These are phyloP conservation scores for Leptosphaerulina australis DNA, from an alignment of 2,329 filamentous ascomycete genomes.

Conservation along the genomic window DNA sequence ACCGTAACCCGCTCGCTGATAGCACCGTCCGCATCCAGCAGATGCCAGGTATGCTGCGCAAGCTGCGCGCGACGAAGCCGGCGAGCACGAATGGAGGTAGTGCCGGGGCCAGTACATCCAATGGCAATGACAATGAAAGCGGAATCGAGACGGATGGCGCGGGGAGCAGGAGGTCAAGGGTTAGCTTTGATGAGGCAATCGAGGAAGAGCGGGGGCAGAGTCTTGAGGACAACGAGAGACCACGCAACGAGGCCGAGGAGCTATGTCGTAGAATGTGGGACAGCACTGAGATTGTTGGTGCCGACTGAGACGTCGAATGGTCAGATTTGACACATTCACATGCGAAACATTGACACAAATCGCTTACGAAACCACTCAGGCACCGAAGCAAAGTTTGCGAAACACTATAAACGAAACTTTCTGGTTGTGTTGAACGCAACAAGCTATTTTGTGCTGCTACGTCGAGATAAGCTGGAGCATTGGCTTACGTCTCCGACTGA, in stretches of 20 bases:
- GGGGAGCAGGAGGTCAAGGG: constrained; percentile 34
- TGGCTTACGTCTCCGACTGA: too few species aligned
- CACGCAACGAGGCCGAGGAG: constrained; percentile 46
- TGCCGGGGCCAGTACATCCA: constrained; percentile 26
- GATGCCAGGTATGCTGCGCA: constrained; percentile 55
- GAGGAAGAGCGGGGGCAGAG: constrained; percentile 34
- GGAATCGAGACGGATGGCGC: constrained; percentile 36
- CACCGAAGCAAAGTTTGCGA: background rate
- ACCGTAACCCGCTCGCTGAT: constrained; percentile 72
- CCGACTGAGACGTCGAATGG: constrained; percentile 34
- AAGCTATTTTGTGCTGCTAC: too few species aligned
- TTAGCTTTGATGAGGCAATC: constrained; percentile 37
- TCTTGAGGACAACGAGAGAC: constrained; percentile 39
- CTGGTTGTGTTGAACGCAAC: too few species aligned
- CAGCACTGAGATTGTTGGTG: constrained; percentile 45
- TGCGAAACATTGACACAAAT: background rate
- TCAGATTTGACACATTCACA: background rate
- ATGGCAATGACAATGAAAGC: constrained; percentile 40
- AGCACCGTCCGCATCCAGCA: constrained; percentile 63
- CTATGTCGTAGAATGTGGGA: constrained; percentile 51
- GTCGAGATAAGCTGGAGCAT: too few species aligned
- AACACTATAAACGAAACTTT: background rate
- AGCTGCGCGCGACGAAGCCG: constrained; percentile 29
- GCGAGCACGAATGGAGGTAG: constrained; percentile 33
- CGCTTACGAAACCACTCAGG: background rate